phyloP scores from a whole-genome alignment of 2,329 filamentous ascomycete species.

The Aspergillus luchuensis region DNA sequence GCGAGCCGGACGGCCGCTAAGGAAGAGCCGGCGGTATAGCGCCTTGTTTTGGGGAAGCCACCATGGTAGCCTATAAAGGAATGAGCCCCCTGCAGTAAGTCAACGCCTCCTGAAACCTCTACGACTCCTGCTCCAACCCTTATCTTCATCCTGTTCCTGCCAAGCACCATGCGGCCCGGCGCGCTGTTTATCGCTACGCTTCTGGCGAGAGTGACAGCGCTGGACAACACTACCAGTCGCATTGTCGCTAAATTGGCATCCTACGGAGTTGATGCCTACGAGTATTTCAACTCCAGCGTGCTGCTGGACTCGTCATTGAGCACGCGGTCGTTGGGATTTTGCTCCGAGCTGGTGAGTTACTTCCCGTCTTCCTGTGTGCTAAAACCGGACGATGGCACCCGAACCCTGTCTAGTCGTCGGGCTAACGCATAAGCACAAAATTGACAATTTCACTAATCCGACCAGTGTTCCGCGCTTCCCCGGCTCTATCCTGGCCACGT shows the following conservation, averaged over 20 bases:
- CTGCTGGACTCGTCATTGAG: not conserved
- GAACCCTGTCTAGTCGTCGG: not conserved
- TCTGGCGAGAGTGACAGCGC: not conserved
- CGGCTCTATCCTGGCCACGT: slow-evolving; percentile 20
- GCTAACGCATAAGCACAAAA: not conserved
- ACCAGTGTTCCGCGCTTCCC: slow-evolving; percentile 18
- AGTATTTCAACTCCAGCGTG: not conserved
- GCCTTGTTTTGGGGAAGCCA: not conserved
- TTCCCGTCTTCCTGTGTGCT: not conserved
- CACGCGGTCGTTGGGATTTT: not conserved
- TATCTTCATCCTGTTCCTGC: not conserved
- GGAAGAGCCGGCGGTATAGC: not conserved
- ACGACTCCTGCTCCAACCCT: not conserved
- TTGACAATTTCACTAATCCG: not conserved
- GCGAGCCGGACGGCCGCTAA: not conserved
- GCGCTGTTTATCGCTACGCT: not conserved
- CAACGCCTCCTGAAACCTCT: not conserved
- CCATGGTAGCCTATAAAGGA: not conserved
- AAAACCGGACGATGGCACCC: not conserved
- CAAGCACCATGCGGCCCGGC: not conserved
- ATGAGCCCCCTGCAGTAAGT: not conserved
- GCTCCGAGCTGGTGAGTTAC: not conserved
- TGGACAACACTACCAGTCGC: slow-evolving; percentile 1
- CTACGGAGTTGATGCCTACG: not conserved
- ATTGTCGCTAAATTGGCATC: not conserved